Evolutionary conservation across 768 basidiomycete genomes (phyloP), one percentile per base, ranked within the genome.

Genomic region (Kwoniella bestiolae): DNA sequence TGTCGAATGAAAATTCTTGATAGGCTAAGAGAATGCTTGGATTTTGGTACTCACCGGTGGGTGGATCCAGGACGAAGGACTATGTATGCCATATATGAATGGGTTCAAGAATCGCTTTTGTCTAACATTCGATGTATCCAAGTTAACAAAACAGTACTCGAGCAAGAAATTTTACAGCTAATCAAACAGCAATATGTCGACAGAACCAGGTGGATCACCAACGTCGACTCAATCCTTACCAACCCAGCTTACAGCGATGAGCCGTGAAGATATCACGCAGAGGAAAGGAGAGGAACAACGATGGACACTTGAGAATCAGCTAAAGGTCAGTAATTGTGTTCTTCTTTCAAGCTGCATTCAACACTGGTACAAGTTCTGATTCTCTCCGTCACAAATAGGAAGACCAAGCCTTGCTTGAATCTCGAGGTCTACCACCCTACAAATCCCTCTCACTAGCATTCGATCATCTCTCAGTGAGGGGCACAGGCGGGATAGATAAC

Each of bases 381-480:
- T 51, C 23, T 26, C 18, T 47, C 14, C 29, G 29, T 26, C 2
- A 18, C 31, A 21, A 41, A 3, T 55, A 75, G 74, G 38, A 31
- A 53, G 71, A 76, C 60, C 74, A 73, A 60, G 38, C 65, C 21
- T 60, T 71, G 2, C 61, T 73, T 26, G 53, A 65, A 53, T 73
- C 74, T 8, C 58, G 70, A 7, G 65, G 60, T 47, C 23, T 76
- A 23, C 61, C 65, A 14, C 60, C 68, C 11, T 34, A 63, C 32
- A 72, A 70, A 1, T 71, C 76, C 6, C 61, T 79, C 25, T 28
- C 69, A 2, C 70, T 79, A 16, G 68, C 77, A 2, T 74, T 70
- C 56, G 46, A 71, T 28, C 62, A 76, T 50, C 73, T 79, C 23
- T 74, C 68, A 28, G 75, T 79, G 7, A 65, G 74, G 26, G 77